Evolutionary conservation across 441 rosid species (phyloP), one percentile per base, ranked within the genome.

Genomic region (Corymbia calophylla): DNA sequence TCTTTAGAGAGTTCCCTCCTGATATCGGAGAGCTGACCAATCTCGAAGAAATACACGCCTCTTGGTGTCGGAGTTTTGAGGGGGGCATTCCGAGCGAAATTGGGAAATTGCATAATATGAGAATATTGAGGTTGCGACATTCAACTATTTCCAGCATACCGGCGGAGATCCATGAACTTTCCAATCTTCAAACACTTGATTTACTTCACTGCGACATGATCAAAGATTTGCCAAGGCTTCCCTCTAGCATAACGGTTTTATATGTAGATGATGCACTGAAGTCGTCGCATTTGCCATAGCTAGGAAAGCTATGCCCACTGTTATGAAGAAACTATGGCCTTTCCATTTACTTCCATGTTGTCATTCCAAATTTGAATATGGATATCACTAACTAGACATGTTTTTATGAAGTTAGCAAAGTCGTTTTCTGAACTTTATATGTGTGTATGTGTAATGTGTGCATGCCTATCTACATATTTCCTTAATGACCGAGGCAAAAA

Each of bases 1-100:
- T 73, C 82, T 73, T 73, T 2, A 21, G 29, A 10, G 29, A 73
- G 49, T 73, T 73, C 82, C 29, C 82, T 39, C 29, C 49, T 6
- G 1, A 6, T 35, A 21, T 73, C 0, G 29, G 29, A 73, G 49
- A 70, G 81, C 81, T 70, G 0, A 21, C 9, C 4, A 70, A 0
- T 49, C 82, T 73, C 29, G 29, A 73, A 73, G 82, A 73, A 11
- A 35, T 73, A 35, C 49, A 73, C 0, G 82, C 82, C 82, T 19
- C 5, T 16, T 35, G 48, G 82, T 73, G 82, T 21, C 82, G 0
- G 16, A 73, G 21, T 66, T 10, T 66, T 6, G 11, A 66, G 21
- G 73, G 73, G 21, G 70, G 18, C 18, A n/a, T 64, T 64, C 68
- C 70, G 0, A 14, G 32, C 9, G 18, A 29, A 9, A 64, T 64